These are phyloP conservation scores for Blastobotrys indianensis DNA, from an alignment of 1,139 yeast species.

Conservation along the genomic window DNA sequence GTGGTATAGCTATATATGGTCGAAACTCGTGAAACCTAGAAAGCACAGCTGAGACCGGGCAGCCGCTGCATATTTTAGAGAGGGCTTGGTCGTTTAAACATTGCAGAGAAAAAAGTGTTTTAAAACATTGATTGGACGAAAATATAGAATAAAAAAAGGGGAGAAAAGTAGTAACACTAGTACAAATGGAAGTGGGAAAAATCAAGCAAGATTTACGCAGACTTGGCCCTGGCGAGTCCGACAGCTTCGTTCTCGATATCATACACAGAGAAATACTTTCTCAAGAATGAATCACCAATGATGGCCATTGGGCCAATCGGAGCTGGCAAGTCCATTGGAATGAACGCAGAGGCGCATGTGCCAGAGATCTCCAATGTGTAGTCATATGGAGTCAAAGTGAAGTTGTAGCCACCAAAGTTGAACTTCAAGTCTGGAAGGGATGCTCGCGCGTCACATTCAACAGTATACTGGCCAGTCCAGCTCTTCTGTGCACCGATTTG, in stretches of 20 bases:
- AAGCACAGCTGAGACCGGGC: too few species aligned
- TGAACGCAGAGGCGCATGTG: slow-evolving; percentile 90
- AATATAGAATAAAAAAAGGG: not conserved
- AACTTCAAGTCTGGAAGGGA: slow-evolving; percentile 85
- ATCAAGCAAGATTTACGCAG: too few species aligned
- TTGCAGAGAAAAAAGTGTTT: too few species aligned
- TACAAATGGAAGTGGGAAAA: not conserved
- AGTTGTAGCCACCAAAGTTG: slow-evolving; percentile 82
- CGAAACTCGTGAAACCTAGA: too few species aligned
- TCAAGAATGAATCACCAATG: slow-evolving; percentile 94
- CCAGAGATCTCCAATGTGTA: slow-evolving; percentile 92
- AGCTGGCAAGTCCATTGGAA: slow-evolving; percentile 95
- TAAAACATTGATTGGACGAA: too few species aligned
- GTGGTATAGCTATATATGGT: too few species aligned
- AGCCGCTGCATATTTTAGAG: too few species aligned
- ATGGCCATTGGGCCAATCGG: slow-evolving; percentile 96
- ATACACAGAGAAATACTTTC: slow-evolving; percentile 89
- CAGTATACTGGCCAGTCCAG: slow-evolving; percentile 94
- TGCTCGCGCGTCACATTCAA: slow-evolving; percentile 82
- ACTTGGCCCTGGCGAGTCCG: slow-evolving; percentile 76
- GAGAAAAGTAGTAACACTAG: not conserved
- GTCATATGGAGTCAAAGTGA: slow-evolving; percentile 80
- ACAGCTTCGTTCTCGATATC: slow-evolving; percentile 87
- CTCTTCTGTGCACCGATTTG: slow-evolving; percentile 96
- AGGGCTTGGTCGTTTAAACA: too few species aligned